Evolutionary conservation across 805 yeast species (phyloP), one percentile per base, ranked within the genome.

Genomic region (Metschnikowia anglica): DNA sequence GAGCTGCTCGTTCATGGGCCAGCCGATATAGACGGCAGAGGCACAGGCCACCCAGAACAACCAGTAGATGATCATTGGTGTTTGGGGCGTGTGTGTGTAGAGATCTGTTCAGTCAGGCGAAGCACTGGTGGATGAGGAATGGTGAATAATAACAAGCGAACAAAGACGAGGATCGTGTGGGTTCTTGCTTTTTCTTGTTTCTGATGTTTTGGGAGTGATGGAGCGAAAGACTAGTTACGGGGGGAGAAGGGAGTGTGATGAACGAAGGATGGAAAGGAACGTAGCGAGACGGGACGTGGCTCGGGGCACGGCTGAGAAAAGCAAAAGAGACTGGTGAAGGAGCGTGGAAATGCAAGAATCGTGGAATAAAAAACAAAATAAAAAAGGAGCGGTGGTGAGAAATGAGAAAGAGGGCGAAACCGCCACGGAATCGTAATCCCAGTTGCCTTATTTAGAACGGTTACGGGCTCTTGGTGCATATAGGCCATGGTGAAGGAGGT

Each of bases 1-100:
- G 17, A 82, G 73, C 65, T 91, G 99, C 59, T 81, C 80, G 50
- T 76, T 65, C 59, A 89, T 79, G n/a, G 96, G 90, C 70, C 83
- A 87, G 34, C 85, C 86, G 29, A 75, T 70, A 39, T 72, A 69
- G 5, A 87, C 81, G 27, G 75, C 65, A 10, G 80, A 77, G 31
- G 42, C 43, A n/a, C 15, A 44, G 11, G 48, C 43, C 41, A 36
- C 39, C 27, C 46, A 25, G 24, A 45, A 34, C 31, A 51, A 34
- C 47, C 41, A 44, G 24, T 30, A 28, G 25, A 47, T 40, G 29
- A 10, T 21, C 10, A 8, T 8, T 11, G 11, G 7, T 7, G 7
- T 7, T 8, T 23, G 10, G 26, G 26, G 26, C 26, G 26, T 7
- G 26, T 23, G 11, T 8, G 11, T 8, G 7, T 23, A 23, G 7